Evolutionary conservation across 768 basidiomycete species (phyloP), one percentile per base, ranked within the genome.

Genomic region (Omphalotus guepiniiformis): DNA sequence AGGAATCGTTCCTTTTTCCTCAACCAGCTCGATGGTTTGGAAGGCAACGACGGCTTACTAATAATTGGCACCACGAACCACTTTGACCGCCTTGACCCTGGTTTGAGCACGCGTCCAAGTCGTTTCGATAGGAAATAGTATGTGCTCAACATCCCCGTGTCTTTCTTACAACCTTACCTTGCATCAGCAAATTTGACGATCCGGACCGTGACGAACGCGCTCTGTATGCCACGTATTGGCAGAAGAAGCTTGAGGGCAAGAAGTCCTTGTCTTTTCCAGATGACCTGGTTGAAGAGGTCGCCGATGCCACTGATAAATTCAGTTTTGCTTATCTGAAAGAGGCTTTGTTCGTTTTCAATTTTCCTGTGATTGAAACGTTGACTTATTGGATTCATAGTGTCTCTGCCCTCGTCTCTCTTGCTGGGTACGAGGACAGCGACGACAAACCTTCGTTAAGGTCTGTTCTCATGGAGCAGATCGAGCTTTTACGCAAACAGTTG

Each of bases 311-410:
- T 0, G 68, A 74, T 26, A 67, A 71, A 25, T 93, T 93, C 69
- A 88, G 84, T 55, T 93, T 93, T 61, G 88, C 91, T 0, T 93
- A 90, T 63, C 69, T 93, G 56, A 93, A 94, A 62, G 91, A 93
- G 64, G 88, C 80, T 2, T 93, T 93, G 90, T 93, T 60, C 51
- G 87, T 73, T 22, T 15, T 23, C 29, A n/a, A n/a, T 45, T 16
- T 30, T 21, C 26, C 21, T 23, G 26, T 47, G 25, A 12, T 44
- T 40, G n/a, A 21, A 25, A 16, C 5, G n/a, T 47, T 19, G 15
- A 51, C 32, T 45, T 11, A 12, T 23, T 34, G 22, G 22, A 30
- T 29, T 27, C 46, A 11, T 53, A 90, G 88, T 58, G 82, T 91
- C 15, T 83, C 88, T 3, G 69, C 83, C 2, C 73, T 92, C n/a